These are phyloP conservation scores for Echria macrotheca DNA, from an alignment of 495 filamentous ascomycete genomes.

Conservation along the genomic window DNA sequence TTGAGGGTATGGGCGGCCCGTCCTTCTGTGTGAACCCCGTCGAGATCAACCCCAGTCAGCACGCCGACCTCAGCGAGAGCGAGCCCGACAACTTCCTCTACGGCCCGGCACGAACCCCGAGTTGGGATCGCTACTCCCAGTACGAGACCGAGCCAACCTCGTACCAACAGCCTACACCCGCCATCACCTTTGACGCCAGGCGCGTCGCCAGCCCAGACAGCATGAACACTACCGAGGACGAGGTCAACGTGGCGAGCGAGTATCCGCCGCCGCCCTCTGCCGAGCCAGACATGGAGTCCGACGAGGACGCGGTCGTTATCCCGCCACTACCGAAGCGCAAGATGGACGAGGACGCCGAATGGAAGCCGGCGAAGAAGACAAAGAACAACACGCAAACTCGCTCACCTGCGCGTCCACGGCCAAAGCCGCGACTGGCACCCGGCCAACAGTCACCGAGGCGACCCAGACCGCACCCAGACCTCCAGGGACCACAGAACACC, in stretches of 20 bases:
- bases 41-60: conserved; percentile 36
- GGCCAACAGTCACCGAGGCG: background rate
- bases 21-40: conserved; percentile 32
- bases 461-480: background rate
- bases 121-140: conserved; percentile 17
- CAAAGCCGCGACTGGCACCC: background rate
- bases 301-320: conserved; percentile 17
- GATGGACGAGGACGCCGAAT: conserved; percentile 1
- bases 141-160: conserved; percentile 9
- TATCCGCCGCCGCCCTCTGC: conserved; percentile 15
- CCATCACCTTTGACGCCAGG: background rate
- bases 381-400: background rate
- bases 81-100: conserved; percentile 17
- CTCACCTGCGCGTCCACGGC: background rate
- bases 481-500: background rate
- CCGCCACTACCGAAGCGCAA: conserved; percentile 8
- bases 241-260: conserved; percentile 21
- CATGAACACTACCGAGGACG: conserved; percentile 24
- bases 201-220: conserved; percentile 20
- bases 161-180: background rate
- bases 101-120: conserved; percentile 9
- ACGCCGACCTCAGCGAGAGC: conserved; percentile 28
- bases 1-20: conserved; percentile 23
- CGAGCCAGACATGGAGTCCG: conserved; percentile 17
- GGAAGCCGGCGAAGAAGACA: background rate